A percentile compares a stretch with the other conserved stretches of the same genome.
These are phyloP conservation scores for Poteriospumella lacustris DNA, from an alignment of 108 stramenopile genomes.

Conservation along the genomic window DNA sequence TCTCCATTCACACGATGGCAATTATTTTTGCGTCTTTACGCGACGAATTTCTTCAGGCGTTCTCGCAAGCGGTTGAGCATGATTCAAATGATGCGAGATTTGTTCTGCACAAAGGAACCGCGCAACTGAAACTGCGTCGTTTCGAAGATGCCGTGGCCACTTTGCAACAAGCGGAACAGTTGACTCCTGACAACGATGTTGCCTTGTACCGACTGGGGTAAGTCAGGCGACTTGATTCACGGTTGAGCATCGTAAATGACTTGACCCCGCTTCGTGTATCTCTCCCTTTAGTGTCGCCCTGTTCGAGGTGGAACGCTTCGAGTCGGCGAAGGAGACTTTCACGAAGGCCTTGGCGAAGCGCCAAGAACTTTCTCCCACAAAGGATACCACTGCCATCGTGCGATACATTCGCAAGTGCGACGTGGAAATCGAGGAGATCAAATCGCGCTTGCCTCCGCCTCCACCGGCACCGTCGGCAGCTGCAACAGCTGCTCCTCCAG, in stretches of 20 bases:
- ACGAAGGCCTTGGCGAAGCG: not conserved
- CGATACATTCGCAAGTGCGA: constrained; percentile 24
- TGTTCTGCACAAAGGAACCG: not conserved
- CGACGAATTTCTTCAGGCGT: not conserved
- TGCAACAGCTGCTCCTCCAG: not conserved
- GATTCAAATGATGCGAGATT: not conserved
- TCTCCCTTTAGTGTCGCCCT: not conserved
- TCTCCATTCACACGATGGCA: no score
- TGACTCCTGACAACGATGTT: constrained; percentile 1
- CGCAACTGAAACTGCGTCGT: not conserved
- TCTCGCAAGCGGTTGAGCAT: not conserved
- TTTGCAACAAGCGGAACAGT: not conserved
- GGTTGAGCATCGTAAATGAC: not conserved
- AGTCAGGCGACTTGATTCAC: not conserved
- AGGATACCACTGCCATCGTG: not conserved
- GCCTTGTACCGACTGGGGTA: not conserved
- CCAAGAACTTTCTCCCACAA: not conserved
- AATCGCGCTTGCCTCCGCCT: no score
- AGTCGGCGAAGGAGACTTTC: constrained; percentile 16
- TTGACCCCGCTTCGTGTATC: not conserved
- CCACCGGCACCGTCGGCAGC: no score
- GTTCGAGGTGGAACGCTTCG: constrained; percentile 19
- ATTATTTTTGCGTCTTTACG: not conserved
- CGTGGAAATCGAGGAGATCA: not conserved
- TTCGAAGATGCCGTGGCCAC: not conserved